Conservation (phyloP, 257 asterid species). For the Anisodus acutangulus region DNA sequence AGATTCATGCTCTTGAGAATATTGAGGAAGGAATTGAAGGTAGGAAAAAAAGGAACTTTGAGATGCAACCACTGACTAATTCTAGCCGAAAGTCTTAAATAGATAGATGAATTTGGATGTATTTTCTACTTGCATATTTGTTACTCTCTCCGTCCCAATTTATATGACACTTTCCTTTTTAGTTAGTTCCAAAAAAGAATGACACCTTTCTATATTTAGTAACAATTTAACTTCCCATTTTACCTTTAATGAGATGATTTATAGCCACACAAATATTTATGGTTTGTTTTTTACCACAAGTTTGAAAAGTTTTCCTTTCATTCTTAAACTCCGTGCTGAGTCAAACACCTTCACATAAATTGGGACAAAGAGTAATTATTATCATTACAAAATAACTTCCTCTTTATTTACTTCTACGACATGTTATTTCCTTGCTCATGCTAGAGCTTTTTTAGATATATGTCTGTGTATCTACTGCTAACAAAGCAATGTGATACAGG, state of each 20-base stretch:
- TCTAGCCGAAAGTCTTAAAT: not conserved
- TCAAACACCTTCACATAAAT: too few species aligned
- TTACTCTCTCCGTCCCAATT: too few species aligned
- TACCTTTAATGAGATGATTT: too few species aligned
- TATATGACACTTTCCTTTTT: too few species aligned
- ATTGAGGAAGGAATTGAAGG: constrained; percentile 77
- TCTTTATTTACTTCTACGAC: not conserved
- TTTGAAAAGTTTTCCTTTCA: too few species aligned
- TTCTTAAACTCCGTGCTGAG: too few species aligned
- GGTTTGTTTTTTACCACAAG: too few species aligned
- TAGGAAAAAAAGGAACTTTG: constrained; percentile 29
- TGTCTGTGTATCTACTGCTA: not conserved
- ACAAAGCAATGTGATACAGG: constrained; percentile 42
- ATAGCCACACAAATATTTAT: too few species aligned
- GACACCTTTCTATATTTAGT: too few species aligned
- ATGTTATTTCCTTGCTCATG: not conserved
- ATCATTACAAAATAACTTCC: not conserved
- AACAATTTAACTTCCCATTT: too few species aligned
- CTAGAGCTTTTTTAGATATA: constrained; percentile 3
- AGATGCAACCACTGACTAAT: not conserved
- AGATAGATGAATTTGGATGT: not conserved
- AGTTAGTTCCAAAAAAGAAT: too few species aligned
- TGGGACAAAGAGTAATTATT: not conserved
- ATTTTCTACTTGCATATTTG: not conserved
- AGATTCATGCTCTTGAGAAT: constrained; percentile 62